Evolutionary conservation across 2,329 filamentous ascomycete species (phyloP).

Genomic region (Talaromyces sp.): DNA sequence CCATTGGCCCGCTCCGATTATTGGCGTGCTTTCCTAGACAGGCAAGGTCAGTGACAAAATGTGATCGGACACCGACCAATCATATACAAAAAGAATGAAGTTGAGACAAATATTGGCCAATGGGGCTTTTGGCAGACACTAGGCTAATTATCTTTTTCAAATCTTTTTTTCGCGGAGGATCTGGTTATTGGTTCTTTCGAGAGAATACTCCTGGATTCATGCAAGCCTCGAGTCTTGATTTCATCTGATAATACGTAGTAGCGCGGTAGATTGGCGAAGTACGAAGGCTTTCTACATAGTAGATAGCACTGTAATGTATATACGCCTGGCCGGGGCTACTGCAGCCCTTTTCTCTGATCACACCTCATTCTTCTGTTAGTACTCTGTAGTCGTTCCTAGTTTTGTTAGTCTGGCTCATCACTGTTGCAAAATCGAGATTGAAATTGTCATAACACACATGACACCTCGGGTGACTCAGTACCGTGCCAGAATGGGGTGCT

Average conservation of each 20-base stretch:
- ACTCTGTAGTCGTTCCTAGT: not conserved
- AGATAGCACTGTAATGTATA: not conserved
- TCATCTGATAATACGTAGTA: not conserved
- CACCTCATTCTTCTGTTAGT: not conserved
- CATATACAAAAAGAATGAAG: not conserved
- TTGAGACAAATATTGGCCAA: not conserved
- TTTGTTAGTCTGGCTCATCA: not conserved
- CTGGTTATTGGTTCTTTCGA: not conserved
- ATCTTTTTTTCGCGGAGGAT: not conserved
- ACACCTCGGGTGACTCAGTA: slow-evolving; percentile 3
- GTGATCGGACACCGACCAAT: not conserved
- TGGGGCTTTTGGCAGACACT: not conserved
- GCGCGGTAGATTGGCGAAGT: too few species aligned
- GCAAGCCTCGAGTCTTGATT: not conserved
- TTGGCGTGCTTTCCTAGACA: not conserved
- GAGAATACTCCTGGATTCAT: not conserved
- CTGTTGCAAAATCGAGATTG: not conserved
- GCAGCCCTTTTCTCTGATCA: slow-evolving; percentile 10
- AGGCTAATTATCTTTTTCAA: not conserved
- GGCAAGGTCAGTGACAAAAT: not conserved
- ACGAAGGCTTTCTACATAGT: not conserved
- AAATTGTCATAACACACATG: slow-evolving; percentile 1
- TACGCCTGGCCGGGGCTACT: not conserved
- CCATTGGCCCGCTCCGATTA: not conserved
- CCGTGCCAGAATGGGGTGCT: not conserved